Percentiles rank a stretch among this genome's conserved stretches.
phyloP scores from a whole-genome alignment of 495 filamentous ascomycete genomes.

The Penicillium arizonense region DNA sequence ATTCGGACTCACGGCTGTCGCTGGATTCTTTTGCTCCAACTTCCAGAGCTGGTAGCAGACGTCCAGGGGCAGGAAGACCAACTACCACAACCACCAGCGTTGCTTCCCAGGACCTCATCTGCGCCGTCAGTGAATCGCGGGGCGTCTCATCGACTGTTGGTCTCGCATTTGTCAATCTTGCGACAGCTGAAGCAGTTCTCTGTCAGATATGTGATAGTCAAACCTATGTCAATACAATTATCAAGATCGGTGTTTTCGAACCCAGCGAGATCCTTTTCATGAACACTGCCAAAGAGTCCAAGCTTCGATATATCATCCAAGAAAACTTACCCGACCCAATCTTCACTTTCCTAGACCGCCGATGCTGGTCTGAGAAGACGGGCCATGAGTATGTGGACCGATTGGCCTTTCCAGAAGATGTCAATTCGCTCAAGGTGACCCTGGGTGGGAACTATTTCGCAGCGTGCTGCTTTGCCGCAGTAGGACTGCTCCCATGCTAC shows the following conservation, averaged over 20 bases:
- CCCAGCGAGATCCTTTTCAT: slow-evolving; percentile 74
- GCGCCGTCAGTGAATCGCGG: slow-evolving; percentile 86
- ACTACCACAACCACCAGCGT: slow-evolving; percentile 64
- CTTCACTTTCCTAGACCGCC: slow-evolving; percentile 70
- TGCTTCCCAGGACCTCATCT: slow-evolving; percentile 75
- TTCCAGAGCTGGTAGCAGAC: slow-evolving; percentile 36
- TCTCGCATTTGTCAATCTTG: slow-evolving; percentile 83
- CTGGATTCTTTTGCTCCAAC: slow-evolving; percentile 22
- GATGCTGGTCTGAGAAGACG: slow-evolving; percentile 82
- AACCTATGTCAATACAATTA: slow-evolving; percentile 78
- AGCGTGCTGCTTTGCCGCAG: slow-evolving; percentile 84
- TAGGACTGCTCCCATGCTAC: slow-evolving; percentile 38
- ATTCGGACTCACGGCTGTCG: neutral
- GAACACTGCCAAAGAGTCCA: slow-evolving; percentile 69
- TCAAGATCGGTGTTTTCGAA: slow-evolving; percentile 77
- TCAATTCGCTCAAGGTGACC: slow-evolving; percentile 73
- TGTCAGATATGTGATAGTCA: slow-evolving; percentile 91
- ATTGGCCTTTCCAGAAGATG: slow-evolving; percentile 72
- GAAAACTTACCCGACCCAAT: slow-evolving; percentile 55
- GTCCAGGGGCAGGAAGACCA: slow-evolving; percentile 49
- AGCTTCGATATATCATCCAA: slow-evolving; percentile 72
- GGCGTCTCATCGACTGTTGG: slow-evolving; percentile 86
- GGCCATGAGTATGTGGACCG: slow-evolving; percentile 78
- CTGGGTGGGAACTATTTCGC: slow-evolving; percentile 87
- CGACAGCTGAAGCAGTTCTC: slow-evolving; percentile 76